A percentile compares a stretch with the other conserved stretches of the same genome.
Conservation (phyloP, 106 monocot genomes). For the Acanthochlamys bracteata region DNA sequence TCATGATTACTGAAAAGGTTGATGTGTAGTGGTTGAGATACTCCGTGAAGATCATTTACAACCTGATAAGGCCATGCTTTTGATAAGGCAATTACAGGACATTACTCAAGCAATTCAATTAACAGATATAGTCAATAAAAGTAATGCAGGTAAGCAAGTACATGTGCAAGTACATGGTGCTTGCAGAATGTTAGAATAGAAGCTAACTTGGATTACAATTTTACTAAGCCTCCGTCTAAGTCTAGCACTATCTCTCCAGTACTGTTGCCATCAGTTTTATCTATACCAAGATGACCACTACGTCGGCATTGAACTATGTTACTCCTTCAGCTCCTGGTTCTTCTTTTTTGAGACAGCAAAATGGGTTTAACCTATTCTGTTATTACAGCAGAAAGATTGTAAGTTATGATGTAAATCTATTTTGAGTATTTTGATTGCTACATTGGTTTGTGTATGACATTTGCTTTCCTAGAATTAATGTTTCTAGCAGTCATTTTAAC, state of each 20-base stretch:
- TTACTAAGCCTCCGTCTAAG: neutral
- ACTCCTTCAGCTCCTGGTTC: no score
- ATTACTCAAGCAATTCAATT: neutral
- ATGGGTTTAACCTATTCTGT: no score
- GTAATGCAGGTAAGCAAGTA: conserved; percentile 9
- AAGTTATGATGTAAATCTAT: no score
- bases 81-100: conserved; percentile 3
- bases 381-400: no score
- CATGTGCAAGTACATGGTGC: conserved; percentile 20
- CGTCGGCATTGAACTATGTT: no score
- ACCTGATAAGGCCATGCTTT: conserved; percentile 10
- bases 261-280: conserved; percentile 1
- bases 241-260: neutral
- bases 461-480: no score
- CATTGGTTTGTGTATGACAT: no score
- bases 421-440: no score
- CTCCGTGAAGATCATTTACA: conserved; percentile 24
- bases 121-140: conserved; percentile 6
- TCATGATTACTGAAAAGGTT: conserved; percentile 28
- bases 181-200: conserved; percentile 13
- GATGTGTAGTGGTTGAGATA: conserved; percentile 34
- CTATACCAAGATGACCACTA: conserved; percentile 19
- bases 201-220: conserved; percentile 4
- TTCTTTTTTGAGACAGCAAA: no score
- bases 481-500: no score